A percentile compares a stretch with the other conserved stretches of the same genome.
phyloP scores from a whole-genome alignment of 352 stramenopile genomes.

The Globisporangium lucens region DNA sequence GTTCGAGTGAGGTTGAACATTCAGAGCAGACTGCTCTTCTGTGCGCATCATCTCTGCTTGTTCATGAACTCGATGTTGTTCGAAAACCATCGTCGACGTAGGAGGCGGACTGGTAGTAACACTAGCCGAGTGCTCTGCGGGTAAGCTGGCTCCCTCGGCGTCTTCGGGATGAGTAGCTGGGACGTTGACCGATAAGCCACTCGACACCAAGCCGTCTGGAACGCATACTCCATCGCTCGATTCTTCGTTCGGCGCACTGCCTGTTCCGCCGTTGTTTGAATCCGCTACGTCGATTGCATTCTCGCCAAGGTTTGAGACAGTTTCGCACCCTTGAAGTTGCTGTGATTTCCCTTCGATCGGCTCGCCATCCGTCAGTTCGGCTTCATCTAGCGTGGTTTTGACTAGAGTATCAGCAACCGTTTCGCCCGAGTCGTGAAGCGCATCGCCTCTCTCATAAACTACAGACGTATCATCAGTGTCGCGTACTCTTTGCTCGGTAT shows the following conservation, averaged over 20 bases:
- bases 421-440: not conserved
- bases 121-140: not conserved
- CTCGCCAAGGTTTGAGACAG: not conserved
- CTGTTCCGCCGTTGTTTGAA: not conserved
- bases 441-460: not conserved
- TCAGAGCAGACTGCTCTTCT: not conserved
- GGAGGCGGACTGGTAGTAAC: too few species aligned
- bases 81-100: not conserved
- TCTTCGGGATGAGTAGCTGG: not conserved
- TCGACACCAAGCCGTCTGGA: not conserved
- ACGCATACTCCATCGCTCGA: not conserved
- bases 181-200: not conserved
- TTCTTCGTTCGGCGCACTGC: not conserved
- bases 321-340: conserved; percentile 1
- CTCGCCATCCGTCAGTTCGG: conserved; percentile 1
- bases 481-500: not conserved
- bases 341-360: not conserved
- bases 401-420: not conserved
- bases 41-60: not conserved
- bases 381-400: not conserved
- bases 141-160: not conserved
- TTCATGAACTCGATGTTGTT: not conserved
- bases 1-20: not conserved
- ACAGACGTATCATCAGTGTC: not conserved
- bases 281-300: not conserved